Base-by-base conservation (phyloP, 495 filamentous ascomycete species). In the Annulohypoxylon stygium region DNA sequence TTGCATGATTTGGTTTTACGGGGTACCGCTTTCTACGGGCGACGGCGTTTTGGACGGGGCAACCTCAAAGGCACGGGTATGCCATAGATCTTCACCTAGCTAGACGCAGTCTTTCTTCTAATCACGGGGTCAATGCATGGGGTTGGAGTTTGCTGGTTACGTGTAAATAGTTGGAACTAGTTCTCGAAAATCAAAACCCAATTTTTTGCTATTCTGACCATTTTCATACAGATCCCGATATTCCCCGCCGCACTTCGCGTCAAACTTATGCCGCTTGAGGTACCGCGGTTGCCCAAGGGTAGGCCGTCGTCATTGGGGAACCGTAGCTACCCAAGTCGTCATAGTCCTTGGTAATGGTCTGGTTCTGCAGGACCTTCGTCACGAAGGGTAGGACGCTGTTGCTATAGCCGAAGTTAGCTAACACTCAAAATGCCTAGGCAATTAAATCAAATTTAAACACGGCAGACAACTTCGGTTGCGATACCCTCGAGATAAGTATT, bases 1-100 rank as follows among this genome's bases (percentile, higher is more conserved):
- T 94, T 87, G 94, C 94, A 45, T 97, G 67, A 79, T 64, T 25
- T 25, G 14, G 18, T 51, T 20, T 54, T n/a, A 47, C 25, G 34
- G 51, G 47, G 26, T 67, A 26, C 39, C 55, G 1, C 26, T 43
- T 65, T 65, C 23, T 51, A 55, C 10, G 50, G 50, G 48, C 51
- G 25, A 51, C 6, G 65, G 71, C 71, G 65, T 74, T 70, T 41
- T 39, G 61, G 71, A 59, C 34, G 47, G 11, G 65, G 51, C 20
- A 55, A 25, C 26, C 16, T 63, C 2, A 25, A 10, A 59, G 16
- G 54, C 11, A 9, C n/a, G 25, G 65, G 36, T 14, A 33, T 54
- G n/a, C 26, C 59, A 73, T 64, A 68, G 60, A 64, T 50, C 16
- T 64, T 51, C 37, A 57, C 64, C 43, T 33, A 67, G 51, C 20